Percentiles rank a stretch among this genome's conserved stretches.
These are phyloP conservation scores for Trametes meyenii DNA, from an alignment of 768 basidiomycete genomes.

Conservation along the genomic window DNA sequence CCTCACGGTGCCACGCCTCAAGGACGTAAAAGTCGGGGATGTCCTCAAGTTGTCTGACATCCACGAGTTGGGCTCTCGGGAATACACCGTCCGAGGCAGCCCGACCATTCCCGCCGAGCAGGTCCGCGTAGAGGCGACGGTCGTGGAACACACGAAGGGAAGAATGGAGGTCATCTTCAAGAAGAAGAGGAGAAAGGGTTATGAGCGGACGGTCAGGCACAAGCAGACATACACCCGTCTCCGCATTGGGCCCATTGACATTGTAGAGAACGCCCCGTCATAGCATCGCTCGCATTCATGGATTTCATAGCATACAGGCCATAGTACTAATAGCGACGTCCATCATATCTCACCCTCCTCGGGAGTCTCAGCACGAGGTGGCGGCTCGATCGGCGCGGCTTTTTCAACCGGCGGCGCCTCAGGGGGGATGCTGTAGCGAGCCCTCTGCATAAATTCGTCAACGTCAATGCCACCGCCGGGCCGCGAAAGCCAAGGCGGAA, in stretches of 20 bases:
- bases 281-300: conserved; percentile 28
- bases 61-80: conserved; percentile 93
- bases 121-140: conserved; percentile 82
- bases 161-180: conserved; percentile 91
- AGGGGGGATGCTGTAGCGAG: conserved; percentile 36
- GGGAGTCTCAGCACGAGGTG: conserved; percentile 68
- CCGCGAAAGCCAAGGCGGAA: not conserved
- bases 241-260: conserved; percentile 80
- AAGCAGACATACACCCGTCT: conserved; percentile 97
- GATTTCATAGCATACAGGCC: conserved; percentile 16
- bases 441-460: conserved; percentile 20
- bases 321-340: conserved; percentile 4
- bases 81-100: conserved; percentile 86
- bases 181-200: conserved; percentile 98
- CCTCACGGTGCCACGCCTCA: conserved; percentile 90
- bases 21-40: conserved; percentile 85
- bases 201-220: conserved; percentile 89
- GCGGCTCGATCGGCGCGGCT: conserved; percentile 29
- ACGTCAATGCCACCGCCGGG: conserved; percentile 4
- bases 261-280: conserved; percentile 40
- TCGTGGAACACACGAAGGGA: conserved; percentile 97
- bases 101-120: conserved; percentile 66
- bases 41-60: conserved; percentile 81
- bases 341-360: conserved; percentile 85
- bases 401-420: conserved; percentile 48